Evolutionary conservation across 148 eudicot genomes (phyloP).

Genomic region (Tetragonia tetragonoides): DNA sequence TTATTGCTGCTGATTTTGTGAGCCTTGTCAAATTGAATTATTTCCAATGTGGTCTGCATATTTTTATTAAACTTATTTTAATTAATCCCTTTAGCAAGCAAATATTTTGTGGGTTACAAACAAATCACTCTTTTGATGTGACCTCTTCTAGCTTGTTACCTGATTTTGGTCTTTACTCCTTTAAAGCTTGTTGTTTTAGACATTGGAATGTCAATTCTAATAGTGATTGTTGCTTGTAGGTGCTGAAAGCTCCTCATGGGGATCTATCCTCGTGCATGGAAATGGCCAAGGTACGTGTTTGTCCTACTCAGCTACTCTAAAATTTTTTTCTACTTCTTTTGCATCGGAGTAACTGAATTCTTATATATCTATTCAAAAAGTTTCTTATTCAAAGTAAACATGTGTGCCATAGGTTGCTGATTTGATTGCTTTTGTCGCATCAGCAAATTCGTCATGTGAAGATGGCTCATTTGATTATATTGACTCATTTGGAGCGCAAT

Average conservation of each 20-base stretch:
- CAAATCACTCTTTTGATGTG: not conserved
- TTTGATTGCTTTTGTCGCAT: conserved; percentile 89
- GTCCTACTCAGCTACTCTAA: not conserved
- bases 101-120: not conserved
- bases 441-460: conserved; percentile 56
- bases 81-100: not conserved
- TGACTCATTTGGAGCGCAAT: conserved; percentile 87
- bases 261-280: conserved; percentile 84
- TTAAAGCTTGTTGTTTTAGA: not conserved
- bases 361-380: not conserved
- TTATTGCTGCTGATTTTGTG: not conserved
- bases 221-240: conserved; percentile 37
- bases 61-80: too few species aligned
- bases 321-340: not conserved
- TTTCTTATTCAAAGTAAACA: not conserved
- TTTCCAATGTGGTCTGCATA: too few species aligned
- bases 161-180: not conserved
- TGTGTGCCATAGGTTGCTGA: conserved; percentile 70
- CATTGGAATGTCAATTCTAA: not conserved
- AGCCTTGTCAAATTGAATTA: not conserved
- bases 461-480: conserved; percentile 50
- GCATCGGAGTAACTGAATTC: not conserved
- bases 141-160: not conserved
- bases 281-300: conserved; percentile 77
- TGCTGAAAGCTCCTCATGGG: conserved; percentile 90